Evolutionary conservation across 1,284 basidiomycete genomes (phyloP), one percentile per base, ranked within the genome.

Genomic region (Microbotryum lychnidis-dioicae): DNA sequence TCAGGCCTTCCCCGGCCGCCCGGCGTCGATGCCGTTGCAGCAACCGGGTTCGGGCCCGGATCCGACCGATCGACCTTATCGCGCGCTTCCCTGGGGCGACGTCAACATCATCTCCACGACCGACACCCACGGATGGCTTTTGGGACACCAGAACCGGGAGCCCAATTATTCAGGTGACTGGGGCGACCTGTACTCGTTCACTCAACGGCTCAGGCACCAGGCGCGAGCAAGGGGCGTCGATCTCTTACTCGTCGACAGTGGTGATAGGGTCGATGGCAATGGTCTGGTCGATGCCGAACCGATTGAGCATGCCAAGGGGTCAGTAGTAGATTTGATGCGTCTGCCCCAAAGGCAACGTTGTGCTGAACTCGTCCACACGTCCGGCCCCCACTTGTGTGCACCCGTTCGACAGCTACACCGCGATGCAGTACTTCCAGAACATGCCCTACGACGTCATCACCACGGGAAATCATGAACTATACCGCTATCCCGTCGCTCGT

Each of bases 381-480:
- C 18, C 14, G 14, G 14, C n/a, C 18, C 51, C 48, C 21, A 49
- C 46, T 29, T 12, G 16, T 31, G 10, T n/a, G n/a, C 47, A 9
- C 23, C 42, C 51, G 18, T 10, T n/a, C 25, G n/a, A 20, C 53
- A 60, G 66, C 20, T 63, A 49, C 14, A 65, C 68, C 20, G 71
- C 70, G 1, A 66, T 69, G 44, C 27, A 57, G n/a, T 49, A 67
- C 48, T 66, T 70, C 53, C 10, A 50, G 20, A n/a, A 63, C 18
- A 59, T 72, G 52, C 65, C 69, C 4, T 70, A 69, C 66, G 71
- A 72, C 57, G 37, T 72, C 27, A 60, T 65, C 18, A 70, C 70
- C 14, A 63, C 68, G 9, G 72, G 72, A n/a, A 73, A 73, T 54
- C 72, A 73, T 63, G 72, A 73, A 54, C 64, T 74, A 14, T 70